A percentile compares a stretch with the other conserved stretches of the same genome.
These are phyloP conservation scores for Malus sieversii DNA, from an alignment of 306 rosid genomes.

Conservation along the genomic window DNA sequence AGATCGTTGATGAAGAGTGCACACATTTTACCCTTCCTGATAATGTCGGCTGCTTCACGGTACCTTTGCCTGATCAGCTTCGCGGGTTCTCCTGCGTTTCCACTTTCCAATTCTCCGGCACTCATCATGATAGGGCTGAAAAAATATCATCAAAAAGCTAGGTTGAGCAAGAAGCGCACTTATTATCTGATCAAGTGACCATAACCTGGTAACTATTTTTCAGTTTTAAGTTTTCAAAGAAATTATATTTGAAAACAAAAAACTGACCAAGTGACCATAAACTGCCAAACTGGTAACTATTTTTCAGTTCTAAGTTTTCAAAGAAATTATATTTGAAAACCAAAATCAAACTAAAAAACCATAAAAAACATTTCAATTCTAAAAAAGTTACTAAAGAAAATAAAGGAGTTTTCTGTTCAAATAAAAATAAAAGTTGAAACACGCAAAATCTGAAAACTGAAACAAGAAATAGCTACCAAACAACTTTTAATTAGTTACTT, in stretches of 20 bases:
- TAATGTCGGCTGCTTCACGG: slow-evolving; percentile 91
- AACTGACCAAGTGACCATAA: background rate
- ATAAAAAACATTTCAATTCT: too few relatives aligned
- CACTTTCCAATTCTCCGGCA: slow-evolving; percentile 97
- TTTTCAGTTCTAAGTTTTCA: background rate
- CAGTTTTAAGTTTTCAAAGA: background rate
- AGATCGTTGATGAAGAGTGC: slow-evolving; percentile 90
- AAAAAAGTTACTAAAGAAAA: too few relatives aligned
- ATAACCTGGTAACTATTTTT: background rate
- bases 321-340: too few relatives aligned
- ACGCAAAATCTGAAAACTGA: background rate
- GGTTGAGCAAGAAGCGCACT: background rate
- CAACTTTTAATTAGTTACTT: background rate
- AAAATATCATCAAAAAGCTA: background rate
- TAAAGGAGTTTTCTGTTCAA: background rate
- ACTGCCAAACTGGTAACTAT: background rate
- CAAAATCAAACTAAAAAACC: too few relatives aligned
- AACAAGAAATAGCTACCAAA: background rate
- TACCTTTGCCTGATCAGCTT: slow-evolving; percentile 89
- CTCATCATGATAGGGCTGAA: slow-evolving; percentile 99
- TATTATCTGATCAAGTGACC: background rate
- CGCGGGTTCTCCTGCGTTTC: slow-evolving; percentile 98
- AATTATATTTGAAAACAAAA: too few relatives aligned
- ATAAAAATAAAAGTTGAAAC: background rate
- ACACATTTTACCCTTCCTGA: slow-evolving; percentile 88